Evolutionary conservation across 345 rosid species (phyloP), one percentile per base, ranked within the genome.

Genomic region (Eucalyptus urophylla): DNA sequence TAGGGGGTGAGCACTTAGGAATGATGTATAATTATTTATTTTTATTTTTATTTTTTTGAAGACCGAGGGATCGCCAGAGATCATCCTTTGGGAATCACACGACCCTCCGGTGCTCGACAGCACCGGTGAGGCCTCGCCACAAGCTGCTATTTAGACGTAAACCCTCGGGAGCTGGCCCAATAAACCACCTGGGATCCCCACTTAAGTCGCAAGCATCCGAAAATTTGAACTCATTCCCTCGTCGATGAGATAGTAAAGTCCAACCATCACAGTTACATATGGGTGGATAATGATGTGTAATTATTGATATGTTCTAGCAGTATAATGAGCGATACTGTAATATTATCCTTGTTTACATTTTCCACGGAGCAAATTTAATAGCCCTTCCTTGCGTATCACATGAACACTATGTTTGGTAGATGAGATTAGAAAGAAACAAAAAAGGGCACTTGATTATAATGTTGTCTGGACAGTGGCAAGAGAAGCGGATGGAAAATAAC

Each of bases 81-180:
- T 49, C 51, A 49, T 1, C 0, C 0, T 49, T 49, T 1, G 0
- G 1, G 0, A 1, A 49, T 49, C 51, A 49, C 51, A 49, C 1
- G 51, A 14, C 6, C 7, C 51, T 14, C 17, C 17, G 3, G 0
- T 49, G 3, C 51, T 49, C 3, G 16, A 0, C 5, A 49, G 16
- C 16, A 49, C 6, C 0, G 0, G 16, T 49, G 16, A 0, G 3
- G 6, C 6, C 51, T 49, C 16, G 1, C 16, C 50, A 0, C 50
- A 49, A 14, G 6, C 50, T 1, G 16, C 1, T 49, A 49, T 49
- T 49, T 49, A 49, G 3, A 5, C 50, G 1, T 5, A 49, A 49
- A 49, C 50, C 6, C 16, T 14, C 3, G 0, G 3, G 47, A 4
- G 50, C 16, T 49, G 15, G 3, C 16, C 50, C 2, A 14, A 0